These are phyloP conservation scores for Schizopora paradoxa DNA, from an alignment of 1,284 basidiomycete genomes.

Conservation along the genomic window DNA sequence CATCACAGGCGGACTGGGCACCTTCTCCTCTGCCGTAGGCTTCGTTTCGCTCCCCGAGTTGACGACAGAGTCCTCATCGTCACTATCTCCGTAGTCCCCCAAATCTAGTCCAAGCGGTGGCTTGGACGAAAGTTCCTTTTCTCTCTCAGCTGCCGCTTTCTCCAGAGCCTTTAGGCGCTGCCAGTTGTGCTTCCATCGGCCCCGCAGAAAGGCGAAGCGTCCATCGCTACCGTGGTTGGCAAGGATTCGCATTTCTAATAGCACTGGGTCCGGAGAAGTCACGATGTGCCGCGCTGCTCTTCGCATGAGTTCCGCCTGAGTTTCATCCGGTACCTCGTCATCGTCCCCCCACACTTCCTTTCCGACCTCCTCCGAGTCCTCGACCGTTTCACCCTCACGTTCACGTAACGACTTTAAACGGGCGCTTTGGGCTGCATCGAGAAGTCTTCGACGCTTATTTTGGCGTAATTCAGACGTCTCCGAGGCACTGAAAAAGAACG, in stretches of 20 bases:
- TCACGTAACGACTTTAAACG: slow-evolving; percentile 54
- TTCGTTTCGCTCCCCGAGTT: too few species aligned
- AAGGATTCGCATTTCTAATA: slow-evolving; percentile 83
- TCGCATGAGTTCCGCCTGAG: slow-evolving; percentile 63
- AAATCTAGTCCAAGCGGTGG: neutral
- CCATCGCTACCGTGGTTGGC: slow-evolving; percentile 72
- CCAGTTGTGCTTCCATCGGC: slow-evolving; percentile 69
- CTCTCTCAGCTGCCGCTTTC: slow-evolving; percentile 30
- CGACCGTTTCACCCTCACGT: slow-evolving; percentile 37
- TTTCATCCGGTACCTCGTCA: slow-evolving; percentile 73
- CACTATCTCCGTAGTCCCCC: too few species aligned
- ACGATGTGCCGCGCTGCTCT: slow-evolving; percentile 67
- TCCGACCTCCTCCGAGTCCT: slow-evolving; percentile 24
- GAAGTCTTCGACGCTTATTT: slow-evolving; percentile 56
- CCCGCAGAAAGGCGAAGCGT: slow-evolving; percentile 74
- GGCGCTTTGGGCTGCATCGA: slow-evolving; percentile 58
- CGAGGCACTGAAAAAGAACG: slow-evolving; percentile 64
- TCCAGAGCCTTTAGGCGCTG: slow-evolving; percentile 39
- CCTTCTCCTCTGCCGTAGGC: too few species aligned
- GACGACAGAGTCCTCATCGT: too few species aligned
- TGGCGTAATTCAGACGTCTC: slow-evolving; percentile 63
- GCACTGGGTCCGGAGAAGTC: slow-evolving; percentile 65
- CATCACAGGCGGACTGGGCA: too few species aligned
- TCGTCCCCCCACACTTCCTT: slow-evolving; percentile 59
- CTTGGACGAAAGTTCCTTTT: slow-evolving; percentile 17